Percentiles rank a stretch among this genome's conserved stretches.
Evolutionary conservation across 1,139 yeast genomes (phyloP).

Genomic region (Sporopachydermia cereana): DNA sequence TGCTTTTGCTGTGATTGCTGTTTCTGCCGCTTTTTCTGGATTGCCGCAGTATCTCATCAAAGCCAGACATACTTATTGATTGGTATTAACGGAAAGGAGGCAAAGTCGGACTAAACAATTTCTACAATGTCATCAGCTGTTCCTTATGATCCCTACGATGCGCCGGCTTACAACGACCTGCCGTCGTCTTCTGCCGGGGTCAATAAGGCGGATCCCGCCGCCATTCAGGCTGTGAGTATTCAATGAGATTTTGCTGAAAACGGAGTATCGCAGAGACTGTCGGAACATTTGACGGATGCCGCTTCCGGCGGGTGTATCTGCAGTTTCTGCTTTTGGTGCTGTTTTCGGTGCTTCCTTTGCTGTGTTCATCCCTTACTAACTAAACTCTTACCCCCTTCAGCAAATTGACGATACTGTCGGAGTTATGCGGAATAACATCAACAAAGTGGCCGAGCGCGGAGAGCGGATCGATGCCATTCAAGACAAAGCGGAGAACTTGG

Average conservation of each 20-base stretch:
- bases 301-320: neutral
- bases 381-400: slow-evolving; percentile 24
- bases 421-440: slow-evolving; percentile 94
- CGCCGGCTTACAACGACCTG: slow-evolving; percentile 39
- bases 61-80: no score
- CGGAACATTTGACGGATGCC: slow-evolving; percentile 7
- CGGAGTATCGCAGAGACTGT: neutral
- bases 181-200: slow-evolving; percentile 29
- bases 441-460: slow-evolving; percentile 91
- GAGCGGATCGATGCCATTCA: slow-evolving; percentile 89
- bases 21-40: no score
- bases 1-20: no score
- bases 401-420: slow-evolving; percentile 97
- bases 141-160: slow-evolving; percentile 86
- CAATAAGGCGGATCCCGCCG: slow-evolving; percentile 48
- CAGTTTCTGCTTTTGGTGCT: neutral
- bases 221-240: slow-evolving; percentile 65
- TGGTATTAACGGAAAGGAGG: no score
- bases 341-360: neutral
- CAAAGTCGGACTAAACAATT: neutral
- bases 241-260: slow-evolving; percentile 5
- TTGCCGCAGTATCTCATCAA: no score
- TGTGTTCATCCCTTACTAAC: slow-evolving; percentile 6
- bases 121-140: slow-evolving; percentile 59
- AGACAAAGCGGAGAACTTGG: slow-evolving; percentile 88